Evolutionary conservation across 1,284 basidiomycete genomes (phyloP).

Genomic region (Trametes polyzona): DNA sequence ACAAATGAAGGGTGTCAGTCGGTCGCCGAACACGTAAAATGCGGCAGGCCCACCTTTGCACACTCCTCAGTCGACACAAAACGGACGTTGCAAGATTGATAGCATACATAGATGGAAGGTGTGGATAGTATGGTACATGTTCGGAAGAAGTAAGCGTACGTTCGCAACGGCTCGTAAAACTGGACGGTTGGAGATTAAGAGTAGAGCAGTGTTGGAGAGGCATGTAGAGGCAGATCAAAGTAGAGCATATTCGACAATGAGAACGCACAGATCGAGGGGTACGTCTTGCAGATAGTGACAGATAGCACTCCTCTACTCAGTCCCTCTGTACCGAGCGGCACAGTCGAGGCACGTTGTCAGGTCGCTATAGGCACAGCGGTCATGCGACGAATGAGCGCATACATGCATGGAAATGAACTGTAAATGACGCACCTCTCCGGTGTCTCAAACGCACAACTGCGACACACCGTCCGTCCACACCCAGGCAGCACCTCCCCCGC

Average conservation of each 20-base stretch:
- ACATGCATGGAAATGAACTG: background rate
- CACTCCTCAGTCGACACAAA: too few relatives aligned
- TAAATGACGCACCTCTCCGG: conserved; percentile 32
- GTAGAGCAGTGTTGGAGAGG: background rate
- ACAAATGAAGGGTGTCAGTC: too few relatives aligned
- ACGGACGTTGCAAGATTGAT: too few relatives aligned
- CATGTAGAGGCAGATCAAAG: background rate
- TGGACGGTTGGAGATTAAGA: background rate
- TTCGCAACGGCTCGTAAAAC: background rate
- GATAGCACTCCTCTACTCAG: background rate
- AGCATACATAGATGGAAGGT: background rate
- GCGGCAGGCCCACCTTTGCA: too few relatives aligned
- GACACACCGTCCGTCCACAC: conserved; percentile 39
- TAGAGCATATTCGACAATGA: too few relatives aligned
- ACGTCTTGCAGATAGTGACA: too few relatives aligned
- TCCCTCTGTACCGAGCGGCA: conserved; percentile 7
- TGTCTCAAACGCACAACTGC: conserved; percentile 37
- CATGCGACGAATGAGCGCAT: background rate
- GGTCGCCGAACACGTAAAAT: too few relatives aligned
- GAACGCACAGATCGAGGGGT: too few relatives aligned
- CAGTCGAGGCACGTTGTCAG: conserved; percentile 32
- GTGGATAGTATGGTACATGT: background rate
- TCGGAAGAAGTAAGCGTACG: background rate
- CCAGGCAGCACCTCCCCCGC: conserved; percentile 25
- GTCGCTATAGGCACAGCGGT: conserved; percentile 14